Evolutionary conservation across 495 filamentous ascomycete species (phyloP).

Genomic region (Usnea hakonensis): DNA sequence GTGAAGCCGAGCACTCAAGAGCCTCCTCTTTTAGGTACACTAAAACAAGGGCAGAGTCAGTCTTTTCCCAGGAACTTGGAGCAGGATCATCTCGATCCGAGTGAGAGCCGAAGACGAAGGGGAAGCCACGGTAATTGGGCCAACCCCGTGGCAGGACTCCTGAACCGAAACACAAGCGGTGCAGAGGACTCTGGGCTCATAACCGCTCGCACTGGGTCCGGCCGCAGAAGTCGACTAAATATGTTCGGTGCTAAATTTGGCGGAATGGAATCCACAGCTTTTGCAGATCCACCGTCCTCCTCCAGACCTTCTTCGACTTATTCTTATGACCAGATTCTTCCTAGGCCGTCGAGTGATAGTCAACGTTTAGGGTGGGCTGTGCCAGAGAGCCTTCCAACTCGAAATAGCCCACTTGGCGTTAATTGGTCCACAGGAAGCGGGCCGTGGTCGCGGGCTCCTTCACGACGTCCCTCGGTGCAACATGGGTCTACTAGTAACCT

Average conservation of each 20-base stretch:
- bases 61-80: slow-evolving; percentile 69
- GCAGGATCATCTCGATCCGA: slow-evolving; percentile 55
- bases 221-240: slow-evolving; percentile 47
- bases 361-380: slow-evolving; percentile 57
- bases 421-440: slow-evolving; percentile 47
- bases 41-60: slow-evolving; percentile 72
- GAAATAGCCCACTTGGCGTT: slow-evolving; percentile 48
- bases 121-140: slow-evolving; percentile 60
- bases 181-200: slow-evolving; percentile 33
- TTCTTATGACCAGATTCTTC: slow-evolving; percentile 63
- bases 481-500: slow-evolving; percentile 50
- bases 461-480: slow-evolving; percentile 48
- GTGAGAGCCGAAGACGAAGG: slow-evolving; percentile 54
- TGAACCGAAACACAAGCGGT: slow-evolving; percentile 40
- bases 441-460: slow-evolving; percentile 50
- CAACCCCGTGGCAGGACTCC: slow-evolving; percentile 45
- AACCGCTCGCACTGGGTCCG: slow-evolving; percentile 38
- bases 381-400: slow-evolving; percentile 39
- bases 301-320: slow-evolving; percentile 72
- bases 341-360: slow-evolving; percentile 73
- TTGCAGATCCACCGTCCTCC: slow-evolving; percentile 54
- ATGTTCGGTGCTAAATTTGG: slow-evolving; percentile 55
- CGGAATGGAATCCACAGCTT: slow-evolving; percentile 49
- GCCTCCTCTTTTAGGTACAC: slow-evolving; percentile 59
- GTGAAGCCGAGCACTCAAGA: slow-evolving; percentile 64